Evolutionary conservation across 139 green algal genomes (phyloP).

Genomic region (Desmodesmus armatus): DNA sequence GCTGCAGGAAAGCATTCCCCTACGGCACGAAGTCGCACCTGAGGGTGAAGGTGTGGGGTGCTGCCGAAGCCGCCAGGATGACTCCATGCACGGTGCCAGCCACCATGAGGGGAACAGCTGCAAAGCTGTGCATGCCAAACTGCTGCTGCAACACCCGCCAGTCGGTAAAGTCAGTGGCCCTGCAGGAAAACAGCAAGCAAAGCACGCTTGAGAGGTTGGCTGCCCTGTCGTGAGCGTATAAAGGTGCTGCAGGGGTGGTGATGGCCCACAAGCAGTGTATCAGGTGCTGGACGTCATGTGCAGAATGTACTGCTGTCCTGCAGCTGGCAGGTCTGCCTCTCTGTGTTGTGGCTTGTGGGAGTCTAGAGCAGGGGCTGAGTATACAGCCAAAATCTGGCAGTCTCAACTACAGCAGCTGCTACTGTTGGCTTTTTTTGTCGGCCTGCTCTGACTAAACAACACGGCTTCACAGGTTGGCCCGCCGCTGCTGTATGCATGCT

Average conservation of each 20-base stretch:
- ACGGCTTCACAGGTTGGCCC: background rate
- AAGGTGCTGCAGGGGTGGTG: background rate
- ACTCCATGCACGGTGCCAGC: slow-evolving; percentile 19
- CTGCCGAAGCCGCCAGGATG: slow-evolving; percentile 6
- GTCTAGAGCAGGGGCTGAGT: no score
- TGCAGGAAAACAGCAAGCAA: background rate
- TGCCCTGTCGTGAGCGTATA: no score
- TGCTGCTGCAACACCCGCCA: slow-evolving; percentile 22
- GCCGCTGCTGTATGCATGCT: background rate
- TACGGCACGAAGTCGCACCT: background rate
- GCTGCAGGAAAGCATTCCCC: background rate
- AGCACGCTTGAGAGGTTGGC: no score
- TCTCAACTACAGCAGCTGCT: no score
- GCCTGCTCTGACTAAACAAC: background rate
- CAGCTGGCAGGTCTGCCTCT: no score
- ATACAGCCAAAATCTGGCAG: no score
- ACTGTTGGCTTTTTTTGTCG: no score
- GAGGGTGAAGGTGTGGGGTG: background rate
- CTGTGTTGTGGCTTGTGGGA: no score
- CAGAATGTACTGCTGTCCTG: no score
- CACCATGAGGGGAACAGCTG: slow-evolving; percentile 29
- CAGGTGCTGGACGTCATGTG: background rate
- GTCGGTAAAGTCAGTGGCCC: background rate
- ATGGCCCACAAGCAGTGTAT: background rate
- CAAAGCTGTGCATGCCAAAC: slow-evolving; percentile 38